These are phyloP conservation scores for Lasiosphaeria miniovina DNA, from an alignment of 495 filamentous ascomycete genomes.

Conservation along the genomic window DNA sequence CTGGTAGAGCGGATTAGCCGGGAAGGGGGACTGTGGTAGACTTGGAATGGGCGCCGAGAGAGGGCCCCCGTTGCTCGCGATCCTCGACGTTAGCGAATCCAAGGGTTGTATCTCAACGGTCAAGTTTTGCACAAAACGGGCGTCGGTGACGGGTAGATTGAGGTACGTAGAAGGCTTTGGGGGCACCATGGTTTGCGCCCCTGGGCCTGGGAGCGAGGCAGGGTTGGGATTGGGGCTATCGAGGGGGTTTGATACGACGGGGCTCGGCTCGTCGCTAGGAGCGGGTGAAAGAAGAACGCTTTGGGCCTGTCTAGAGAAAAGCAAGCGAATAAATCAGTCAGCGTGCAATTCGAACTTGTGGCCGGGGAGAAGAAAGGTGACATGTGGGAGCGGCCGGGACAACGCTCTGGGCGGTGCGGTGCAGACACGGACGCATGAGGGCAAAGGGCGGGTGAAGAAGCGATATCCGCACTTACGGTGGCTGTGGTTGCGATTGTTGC, in stretches of 20 bases:
- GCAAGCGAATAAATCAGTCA: not conserved
- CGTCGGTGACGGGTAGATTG: conserved; percentile 20
- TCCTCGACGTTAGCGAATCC: not conserved
- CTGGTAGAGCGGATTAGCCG: not conserved
- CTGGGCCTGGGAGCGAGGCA: conserved; percentile 18
- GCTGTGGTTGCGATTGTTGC: no score
- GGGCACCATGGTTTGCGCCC: conserved; percentile 12
- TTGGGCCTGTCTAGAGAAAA: conserved; percentile 16
- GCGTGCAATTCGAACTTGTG: conserved; percentile 3
- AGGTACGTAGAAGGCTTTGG: conserved; percentile 4
- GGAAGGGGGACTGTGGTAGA: not conserved
- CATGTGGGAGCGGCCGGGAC: no score
- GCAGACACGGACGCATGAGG: not conserved
- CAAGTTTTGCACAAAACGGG: conserved; percentile 25
- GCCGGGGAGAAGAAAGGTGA: not conserved
- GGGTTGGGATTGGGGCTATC: conserved; percentile 29
- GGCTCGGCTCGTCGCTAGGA: conserved; percentile 53
- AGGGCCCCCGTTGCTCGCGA: not conserved
- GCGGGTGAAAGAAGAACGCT: conserved; percentile 53
- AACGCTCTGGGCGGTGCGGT: no score
- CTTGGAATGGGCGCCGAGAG: not conserved
- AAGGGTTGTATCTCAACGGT: not conserved
- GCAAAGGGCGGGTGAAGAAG: conserved; percentile 1
- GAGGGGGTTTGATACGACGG: conserved; percentile 27
- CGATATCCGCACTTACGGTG: no score